Evolutionary conservation across 73 alveolate species (phyloP).

Genomic region (Breviolum minutum): DNA sequence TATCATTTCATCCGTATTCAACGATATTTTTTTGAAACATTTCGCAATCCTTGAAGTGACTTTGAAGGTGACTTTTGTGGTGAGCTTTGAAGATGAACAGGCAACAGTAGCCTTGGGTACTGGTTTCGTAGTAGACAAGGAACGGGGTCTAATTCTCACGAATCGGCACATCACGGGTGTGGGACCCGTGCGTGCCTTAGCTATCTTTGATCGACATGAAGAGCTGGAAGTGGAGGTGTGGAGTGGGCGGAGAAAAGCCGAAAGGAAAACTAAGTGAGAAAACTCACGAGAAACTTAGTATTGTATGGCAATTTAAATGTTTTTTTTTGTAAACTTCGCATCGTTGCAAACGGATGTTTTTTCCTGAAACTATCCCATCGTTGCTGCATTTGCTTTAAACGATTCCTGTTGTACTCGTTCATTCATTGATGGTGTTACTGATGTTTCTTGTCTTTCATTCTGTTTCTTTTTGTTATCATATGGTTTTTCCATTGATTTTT

Average conservation of each 20-base stretch:
- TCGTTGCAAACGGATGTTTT: too few relatives aligned
- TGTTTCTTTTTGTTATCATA: not conserved
- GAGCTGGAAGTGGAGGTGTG: constrained; percentile 80
- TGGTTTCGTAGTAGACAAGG: constrained; percentile 92
- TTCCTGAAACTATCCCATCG: too few relatives aligned
- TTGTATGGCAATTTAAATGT: too few relatives aligned
- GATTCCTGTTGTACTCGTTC: not conserved
- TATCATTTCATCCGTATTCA: too few relatives aligned
- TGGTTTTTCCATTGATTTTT: not conserved
- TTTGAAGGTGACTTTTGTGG: constrained; percentile 63
- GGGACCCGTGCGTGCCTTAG: constrained; percentile 93
- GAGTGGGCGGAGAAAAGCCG: not conserved
- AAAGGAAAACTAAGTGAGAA: too few relatives aligned
- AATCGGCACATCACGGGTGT: constrained; percentile 95
- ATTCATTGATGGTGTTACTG: too few relatives aligned
- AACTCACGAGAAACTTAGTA: too few relatives aligned
- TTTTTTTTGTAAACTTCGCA: too few relatives aligned
- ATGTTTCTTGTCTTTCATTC: not conserved
- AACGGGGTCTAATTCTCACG: constrained; percentile 71
- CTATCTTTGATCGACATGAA: constrained; percentile 89
- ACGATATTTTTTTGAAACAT: not conserved
- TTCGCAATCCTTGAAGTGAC: not conserved
- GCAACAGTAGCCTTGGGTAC: constrained; percentile 94
- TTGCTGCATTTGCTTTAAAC: not conserved
- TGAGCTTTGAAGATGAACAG: constrained; percentile 91